A percentile compares a stretch with the other conserved stretches of the same genome.
These are phyloP conservation scores for Penicillium thymicola DNA, from an alignment of 2,329 filamentous ascomycete species.

Conservation along the genomic window DNA sequence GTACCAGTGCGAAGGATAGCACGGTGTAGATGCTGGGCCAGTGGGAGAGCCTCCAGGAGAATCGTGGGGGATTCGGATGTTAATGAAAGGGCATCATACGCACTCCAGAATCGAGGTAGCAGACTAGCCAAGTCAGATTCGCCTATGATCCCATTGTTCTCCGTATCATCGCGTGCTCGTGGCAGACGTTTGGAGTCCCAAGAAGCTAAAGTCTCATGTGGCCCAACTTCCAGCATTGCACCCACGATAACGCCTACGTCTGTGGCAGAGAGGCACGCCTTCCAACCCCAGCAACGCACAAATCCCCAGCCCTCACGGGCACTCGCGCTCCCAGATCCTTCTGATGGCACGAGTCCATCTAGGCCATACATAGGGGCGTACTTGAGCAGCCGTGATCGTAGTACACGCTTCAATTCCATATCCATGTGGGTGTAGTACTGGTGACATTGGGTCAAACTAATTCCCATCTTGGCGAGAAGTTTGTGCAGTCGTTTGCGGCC, in stretches of 20 bases:
- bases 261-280: conserved; percentile 85
- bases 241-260: conserved; percentile 93
- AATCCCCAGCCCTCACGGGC: conserved; percentile 95
- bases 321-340: conserved; percentile 66
- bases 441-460: conserved; percentile 87
- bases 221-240: conserved; percentile 85
- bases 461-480: conserved; percentile 94
- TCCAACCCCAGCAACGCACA: conserved; percentile 96
- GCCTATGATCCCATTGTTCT: conserved; percentile 16
- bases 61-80: conserved; percentile 43
- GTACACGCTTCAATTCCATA: conserved; percentile 86
- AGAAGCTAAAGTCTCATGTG: conserved; percentile 31
- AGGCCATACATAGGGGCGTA: conserved; percentile 92
- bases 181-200: conserved; percentile 35
- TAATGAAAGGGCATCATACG: conserved; percentile 55
- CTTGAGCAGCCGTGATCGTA: conserved; percentile 80
- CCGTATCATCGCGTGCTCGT: conserved; percentile 18
- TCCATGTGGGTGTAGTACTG: conserved; percentile 99
- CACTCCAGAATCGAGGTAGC: conserved; percentile 54
- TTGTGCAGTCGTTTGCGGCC: conserved; percentile 89
- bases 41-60: conserved; percentile 73
- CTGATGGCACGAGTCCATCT: conserved; percentile 83
- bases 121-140: conserved; percentile 33
- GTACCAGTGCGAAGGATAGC: conserved; percentile 93
- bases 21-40: conserved; percentile 83